Conservation (phyloP, 306 rosid genomes). For the Medicago ruthenica region DNA sequence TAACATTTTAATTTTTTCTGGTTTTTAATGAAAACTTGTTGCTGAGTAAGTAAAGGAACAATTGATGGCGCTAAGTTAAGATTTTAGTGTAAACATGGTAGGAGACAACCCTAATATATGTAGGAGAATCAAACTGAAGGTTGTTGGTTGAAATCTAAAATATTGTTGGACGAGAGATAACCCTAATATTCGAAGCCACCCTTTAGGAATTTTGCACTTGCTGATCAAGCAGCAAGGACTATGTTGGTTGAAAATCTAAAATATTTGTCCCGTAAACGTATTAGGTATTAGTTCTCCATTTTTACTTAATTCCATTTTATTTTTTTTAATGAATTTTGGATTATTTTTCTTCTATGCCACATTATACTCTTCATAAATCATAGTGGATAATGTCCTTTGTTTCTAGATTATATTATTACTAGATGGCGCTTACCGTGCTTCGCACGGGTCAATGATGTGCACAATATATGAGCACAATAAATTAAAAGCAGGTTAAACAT, state of each 20-base stretch:
- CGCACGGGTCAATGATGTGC: too few species aligned
- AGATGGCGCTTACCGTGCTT: too few species aligned
- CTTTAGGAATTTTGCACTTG: background rate
- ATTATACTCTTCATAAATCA: slow-evolving; percentile 16
- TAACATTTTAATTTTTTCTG: background rate
- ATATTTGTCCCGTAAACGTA: background rate
- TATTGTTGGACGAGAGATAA: background rate
- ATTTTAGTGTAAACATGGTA: slow-evolving; percentile 25
- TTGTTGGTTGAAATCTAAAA: background rate
- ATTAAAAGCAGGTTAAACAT: too few species aligned
- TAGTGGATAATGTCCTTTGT: background rate
- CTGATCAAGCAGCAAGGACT: slow-evolving; percentile 32
- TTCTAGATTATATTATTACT: slow-evolving; percentile 31
- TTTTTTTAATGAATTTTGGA: background rate
- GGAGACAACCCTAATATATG: background rate
- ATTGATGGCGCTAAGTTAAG: background rate
- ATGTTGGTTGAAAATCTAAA: slow-evolving; percentile 22
- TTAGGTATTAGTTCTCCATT: background rate
- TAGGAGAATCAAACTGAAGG: background rate
- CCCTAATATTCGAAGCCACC: background rate
- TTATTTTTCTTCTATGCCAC: background rate
- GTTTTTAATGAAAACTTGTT: slow-evolving; percentile 10
- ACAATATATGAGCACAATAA: too few species aligned
- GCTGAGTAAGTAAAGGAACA: slow-evolving; percentile 28
- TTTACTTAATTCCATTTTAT: background rate